A percentile compares a stretch with the other conserved stretches of the same genome.
These are phyloP conservation scores for Colletotrichum phormii DNA, from an alignment of 2,329 filamentous ascomycete species.

Conservation along the genomic window DNA sequence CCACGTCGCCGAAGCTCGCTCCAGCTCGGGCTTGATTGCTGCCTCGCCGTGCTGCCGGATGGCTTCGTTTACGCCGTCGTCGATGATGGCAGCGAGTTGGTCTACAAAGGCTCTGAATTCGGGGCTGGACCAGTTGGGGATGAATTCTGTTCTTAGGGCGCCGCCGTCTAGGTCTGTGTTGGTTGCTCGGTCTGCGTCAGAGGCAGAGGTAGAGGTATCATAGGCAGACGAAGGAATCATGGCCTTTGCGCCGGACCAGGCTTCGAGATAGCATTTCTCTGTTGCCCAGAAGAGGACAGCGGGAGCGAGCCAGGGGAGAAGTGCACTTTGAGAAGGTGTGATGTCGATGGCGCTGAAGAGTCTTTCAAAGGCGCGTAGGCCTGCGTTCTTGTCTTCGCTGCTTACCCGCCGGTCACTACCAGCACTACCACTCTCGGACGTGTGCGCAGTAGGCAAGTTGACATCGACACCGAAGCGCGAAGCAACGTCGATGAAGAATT, in stretches of 20 bases:
- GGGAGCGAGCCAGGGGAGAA: conserved; percentile 70
- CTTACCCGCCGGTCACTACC: conserved; percentile 33
- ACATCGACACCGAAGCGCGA: conserved; percentile 68
- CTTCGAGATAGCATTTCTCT: conserved; percentile 72
- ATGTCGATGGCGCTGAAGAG: conserved; percentile 66
- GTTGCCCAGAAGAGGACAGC: conserved; percentile 83
- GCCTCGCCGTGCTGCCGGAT: conserved; percentile 48
- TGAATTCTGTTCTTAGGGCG: conserved; percentile 72
- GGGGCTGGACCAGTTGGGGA: conserved; percentile 74
- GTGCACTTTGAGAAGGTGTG: neutral
- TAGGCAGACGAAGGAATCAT: too few relatives aligned
- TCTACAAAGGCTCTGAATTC: conserved; percentile 72
- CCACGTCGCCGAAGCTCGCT: conserved; percentile 58
- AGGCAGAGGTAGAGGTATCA: too few relatives aligned
- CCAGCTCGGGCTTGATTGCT: conserved; percentile 44
- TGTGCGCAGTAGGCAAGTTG: conserved; percentile 42
- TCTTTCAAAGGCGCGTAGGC: conserved; percentile 50
- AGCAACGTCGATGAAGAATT: conserved; percentile 75
- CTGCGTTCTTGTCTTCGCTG: conserved; percentile 50
- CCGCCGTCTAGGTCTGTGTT: conserved; percentile 70
- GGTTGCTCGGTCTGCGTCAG: too few relatives aligned
- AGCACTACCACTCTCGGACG: conserved; percentile 17
- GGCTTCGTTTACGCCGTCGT: conserved; percentile 60
- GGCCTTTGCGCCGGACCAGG: conserved; percentile 65
- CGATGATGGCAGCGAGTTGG: conserved; percentile 64